Evolutionary conservation across 805 yeast species (phyloP).

Genomic region (Osmozyma mogii): DNA sequence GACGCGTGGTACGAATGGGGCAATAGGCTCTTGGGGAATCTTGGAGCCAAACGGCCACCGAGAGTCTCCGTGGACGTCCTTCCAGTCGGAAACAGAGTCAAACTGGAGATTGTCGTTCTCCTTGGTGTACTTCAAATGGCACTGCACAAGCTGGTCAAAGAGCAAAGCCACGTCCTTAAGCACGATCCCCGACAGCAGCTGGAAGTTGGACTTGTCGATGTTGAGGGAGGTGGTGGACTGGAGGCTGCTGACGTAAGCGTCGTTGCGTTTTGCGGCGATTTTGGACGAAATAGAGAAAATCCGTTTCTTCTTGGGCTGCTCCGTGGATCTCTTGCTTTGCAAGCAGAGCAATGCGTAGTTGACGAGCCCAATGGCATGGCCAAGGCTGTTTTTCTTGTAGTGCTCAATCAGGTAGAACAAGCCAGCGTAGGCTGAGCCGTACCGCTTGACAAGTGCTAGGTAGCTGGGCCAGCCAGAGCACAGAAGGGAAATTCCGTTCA

Average conservation of each 20-base stretch:
- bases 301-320: conserved; percentile 8
- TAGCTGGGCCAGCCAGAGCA: conserved; percentile 21
- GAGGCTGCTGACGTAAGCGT: conserved; percentile 21
- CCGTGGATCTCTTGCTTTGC: conserved; percentile 22
- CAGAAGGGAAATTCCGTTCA: conserved; percentile 6
- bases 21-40: conserved; percentile 25
- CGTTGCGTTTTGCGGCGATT: conserved; percentile 23
- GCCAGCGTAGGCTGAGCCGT: conserved; percentile 37
- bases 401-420: conserved; percentile 37
- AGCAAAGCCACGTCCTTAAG: conserved; percentile 29
- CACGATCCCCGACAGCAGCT: conserved; percentile 25
- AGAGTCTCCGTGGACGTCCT: conserved; percentile 27
- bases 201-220: conserved; percentile 28
- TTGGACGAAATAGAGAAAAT: conserved; percentile 17
- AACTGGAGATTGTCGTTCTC: conserved; percentile 29
- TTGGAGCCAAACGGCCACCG: conserved; percentile 36
- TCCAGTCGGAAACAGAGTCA: conserved; percentile 28
- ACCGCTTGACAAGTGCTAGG: conserved; percentile 22
- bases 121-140: conserved; percentile 34
- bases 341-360: conserved; percentile 28
- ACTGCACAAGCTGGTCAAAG: conserved; percentile 33
- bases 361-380: conserved; percentile 39
- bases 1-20: conserved; percentile 21
- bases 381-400: conserved; percentile 37
- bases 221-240: conserved; percentile 28